phyloP scores from a whole-genome alignment of 306 rosid genomes.

The Quercus alba region DNA sequence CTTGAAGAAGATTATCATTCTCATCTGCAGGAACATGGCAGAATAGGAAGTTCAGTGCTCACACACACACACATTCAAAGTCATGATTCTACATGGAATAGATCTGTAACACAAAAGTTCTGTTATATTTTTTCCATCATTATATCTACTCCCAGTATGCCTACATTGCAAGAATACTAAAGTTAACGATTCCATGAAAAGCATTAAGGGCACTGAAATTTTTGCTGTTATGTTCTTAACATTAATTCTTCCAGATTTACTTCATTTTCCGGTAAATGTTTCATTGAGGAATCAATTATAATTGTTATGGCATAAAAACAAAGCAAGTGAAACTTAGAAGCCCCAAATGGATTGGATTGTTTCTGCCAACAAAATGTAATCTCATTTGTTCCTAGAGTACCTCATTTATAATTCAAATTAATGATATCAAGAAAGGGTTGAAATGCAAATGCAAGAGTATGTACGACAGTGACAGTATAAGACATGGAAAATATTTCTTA shows the following conservation, averaged over 20 bases:
- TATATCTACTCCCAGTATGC: background rate
- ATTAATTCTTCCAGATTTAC: background rate
- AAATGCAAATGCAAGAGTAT: background rate
- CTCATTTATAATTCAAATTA: background rate
- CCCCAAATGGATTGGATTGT: too few relatives aligned
- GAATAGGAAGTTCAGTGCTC: constrained; percentile 11
- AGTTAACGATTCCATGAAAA: background rate
- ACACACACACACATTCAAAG: background rate
- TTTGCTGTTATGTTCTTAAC: background rate
- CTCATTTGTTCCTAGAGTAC: background rate
- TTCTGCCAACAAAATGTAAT: too few relatives aligned
- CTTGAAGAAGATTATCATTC: constrained; percentile 58
- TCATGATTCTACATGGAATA: background rate
- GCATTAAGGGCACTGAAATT: background rate
- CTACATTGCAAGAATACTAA: background rate
- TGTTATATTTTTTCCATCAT: background rate
- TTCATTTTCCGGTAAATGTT: background rate
- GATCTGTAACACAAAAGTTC: background rate
- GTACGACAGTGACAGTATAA: too few relatives aligned
- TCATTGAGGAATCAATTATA: background rate
- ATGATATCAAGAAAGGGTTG: background rate
- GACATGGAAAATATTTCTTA: background rate
- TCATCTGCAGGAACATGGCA: constrained; percentile 46
- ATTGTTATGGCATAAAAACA: background rate
- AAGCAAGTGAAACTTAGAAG: background rate